These are phyloP conservation scores for Dysphania ambrosioides DNA, from an alignment of 148 eudicot species.

Conservation along the genomic window DNA sequence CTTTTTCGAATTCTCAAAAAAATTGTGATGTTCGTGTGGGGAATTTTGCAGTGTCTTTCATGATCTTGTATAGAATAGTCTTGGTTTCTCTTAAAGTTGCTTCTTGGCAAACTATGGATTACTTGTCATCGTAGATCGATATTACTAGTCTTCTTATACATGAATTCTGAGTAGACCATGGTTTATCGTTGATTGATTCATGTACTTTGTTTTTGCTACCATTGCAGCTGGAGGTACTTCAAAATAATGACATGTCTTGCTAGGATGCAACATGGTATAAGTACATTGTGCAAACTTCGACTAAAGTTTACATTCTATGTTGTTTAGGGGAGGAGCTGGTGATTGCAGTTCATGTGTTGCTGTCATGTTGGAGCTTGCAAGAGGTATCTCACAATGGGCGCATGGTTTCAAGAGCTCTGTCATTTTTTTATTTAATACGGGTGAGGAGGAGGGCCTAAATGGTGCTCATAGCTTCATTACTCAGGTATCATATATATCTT, in stretches of 20 bases:
- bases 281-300: neutral
- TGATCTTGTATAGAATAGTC: neutral
- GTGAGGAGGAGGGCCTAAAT: conserved; percentile 95
- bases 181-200: neutral
- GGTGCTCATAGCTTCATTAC: conserved; percentile 98
- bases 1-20: neutral
- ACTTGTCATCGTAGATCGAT: neutral
- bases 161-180: neutral
- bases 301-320: conserved; percentile 3
- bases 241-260: neutral
- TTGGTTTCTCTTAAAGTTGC: neutral
- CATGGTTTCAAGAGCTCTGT: conserved; percentile 85
- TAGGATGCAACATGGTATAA: neutral
- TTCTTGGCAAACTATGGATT: neutral
- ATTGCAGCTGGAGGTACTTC: no score
- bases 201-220: neutral
- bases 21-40: neutral
- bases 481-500: conserved; percentile 47
- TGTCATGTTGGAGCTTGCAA: conserved; percentile 94
- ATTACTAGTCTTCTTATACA: neutral
- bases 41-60: neutral
- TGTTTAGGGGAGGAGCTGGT: conserved; percentile 90
- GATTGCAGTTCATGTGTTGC: conserved; percentile 97
- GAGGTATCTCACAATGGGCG: conserved; percentile 94
- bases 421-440: conserved; percentile 87